Evolutionary conservation across 345 rosid genomes (phyloP), one percentile per base, ranked within the genome.

Genomic region (Hibiscus trionum): DNA sequence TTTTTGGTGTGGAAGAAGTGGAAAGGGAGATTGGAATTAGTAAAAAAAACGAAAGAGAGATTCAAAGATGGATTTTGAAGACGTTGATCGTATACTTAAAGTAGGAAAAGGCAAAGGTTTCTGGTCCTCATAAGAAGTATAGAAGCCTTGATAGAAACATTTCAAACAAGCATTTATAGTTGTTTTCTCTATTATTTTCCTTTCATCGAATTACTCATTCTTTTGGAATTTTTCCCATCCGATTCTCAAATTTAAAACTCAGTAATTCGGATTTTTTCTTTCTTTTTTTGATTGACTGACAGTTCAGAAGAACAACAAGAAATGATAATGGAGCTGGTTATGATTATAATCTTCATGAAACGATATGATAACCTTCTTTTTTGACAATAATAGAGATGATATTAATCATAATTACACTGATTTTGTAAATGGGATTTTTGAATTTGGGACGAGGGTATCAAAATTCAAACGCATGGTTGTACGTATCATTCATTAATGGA

Each of bases 41-140:
- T 59, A 74, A 72, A 39, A 42, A 57, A 24, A 42, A 31, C 35
- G 42, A 6, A 52, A 67, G 81, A 74, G 77, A 77, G 64, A 80
- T 73, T 78, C 78, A 56, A 74, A 78, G 83, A 78, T 37, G 52
- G 52, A 47, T 47, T 12, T 11, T 75, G 74, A 62, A 75, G 77
- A 77, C 50, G 59, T 24, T 60, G 73, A 75, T 80, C 77, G 76
- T 82, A 78, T 80, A 77, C 88, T 82, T 77, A 77, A 85, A 85
- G 87, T 82, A 71, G 88, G 88, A 82, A 85, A 83, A 87, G 74
- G 85, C 88, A 83, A 82, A 87, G 87, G 88, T 87, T 87, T 82
- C 80, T 83, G 78, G 61, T 76, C 79, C 77, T 78, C 58, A 67
- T 79, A 71, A 80, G 82, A 81, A 77, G 87, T 79, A 80, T 81